Base-by-base conservation (phyloP, 2,329 filamentous ascomycete genomes). In the Lachnum nothofagi region DNA sequence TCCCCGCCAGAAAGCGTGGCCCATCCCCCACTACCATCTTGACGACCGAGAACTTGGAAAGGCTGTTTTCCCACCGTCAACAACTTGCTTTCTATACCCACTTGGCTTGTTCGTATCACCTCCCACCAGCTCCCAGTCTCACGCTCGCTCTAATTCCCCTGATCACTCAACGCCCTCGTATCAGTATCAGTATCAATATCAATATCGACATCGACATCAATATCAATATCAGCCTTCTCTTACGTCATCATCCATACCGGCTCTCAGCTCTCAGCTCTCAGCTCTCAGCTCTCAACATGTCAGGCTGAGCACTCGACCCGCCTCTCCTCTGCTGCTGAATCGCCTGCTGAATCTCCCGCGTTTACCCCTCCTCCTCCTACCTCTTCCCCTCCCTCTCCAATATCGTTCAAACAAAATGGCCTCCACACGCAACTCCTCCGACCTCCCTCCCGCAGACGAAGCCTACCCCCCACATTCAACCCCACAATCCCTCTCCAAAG, bases 401-500 rank as follows among this genome's bases (percentile, higher is more conserved):
- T 6, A 27, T 12, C 25, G 6, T 27, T 6, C 25, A 12, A 22
- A 37, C 17, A 49, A 46, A 7, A 55, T 57, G 56, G 51, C 51
- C 9, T 56, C 59, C 20, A 57, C n/a, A n/a, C n/a, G n/a, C 27
- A 17, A 44, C 46, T 17, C 35, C 45, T 41, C 40, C 44, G 24
- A 57, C 56, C n/a, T 64, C 73, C 12, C 74, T n/a, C n/a, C n/a
- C n/a, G n/a, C n/a, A n/a, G n/a, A n/a, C n/a, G n/a, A n/a, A n/a
- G n/a, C n/a, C n/a, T n/a, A n/a, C n/a, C n/a, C n/a, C n/a, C n/a
- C n/a, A n/a, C n/a, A n/a, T n/a, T n/a, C n/a, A n/a, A n/a, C 70
- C 31, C 78, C 76, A 1, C 73, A 76, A 45, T 83, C 80, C 3
- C 76, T 85, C n/a, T 79, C 79, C 39, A 74, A 72, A 53, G 79